Evolutionary conservation across 805 yeast genomes (phyloP).

Genomic region (Danielia oregonensis): DNA sequence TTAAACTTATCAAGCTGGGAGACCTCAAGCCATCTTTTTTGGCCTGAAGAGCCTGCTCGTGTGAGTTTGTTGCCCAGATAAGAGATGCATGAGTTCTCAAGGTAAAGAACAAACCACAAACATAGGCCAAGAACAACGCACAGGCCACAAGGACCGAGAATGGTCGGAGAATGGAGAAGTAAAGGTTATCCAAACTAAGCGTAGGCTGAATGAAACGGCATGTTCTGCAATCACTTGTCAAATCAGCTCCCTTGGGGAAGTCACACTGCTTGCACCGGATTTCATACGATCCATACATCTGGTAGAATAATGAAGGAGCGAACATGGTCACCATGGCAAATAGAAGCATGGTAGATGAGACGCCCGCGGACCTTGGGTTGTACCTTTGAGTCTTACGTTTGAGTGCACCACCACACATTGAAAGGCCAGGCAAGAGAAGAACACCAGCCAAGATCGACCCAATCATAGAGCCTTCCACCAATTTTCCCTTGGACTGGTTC

Average conservation of each 20-base stretch:
- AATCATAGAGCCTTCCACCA: constrained; percentile 94
- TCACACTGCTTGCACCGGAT: constrained; percentile 63
- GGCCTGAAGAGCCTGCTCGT: constrained; percentile 21
- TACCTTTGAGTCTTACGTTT: constrained; percentile 90
- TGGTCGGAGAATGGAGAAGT: constrained; percentile 69
- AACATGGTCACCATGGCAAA: constrained; percentile 89
- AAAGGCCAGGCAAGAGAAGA: constrained; percentile 82
- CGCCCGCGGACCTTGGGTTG: constrained; percentile 96
- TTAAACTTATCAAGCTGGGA: constrained; percentile 37
- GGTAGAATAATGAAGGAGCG: constrained; percentile 87
- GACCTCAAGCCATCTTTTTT: constrained; percentile 30
- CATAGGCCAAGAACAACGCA: constrained; percentile 76
- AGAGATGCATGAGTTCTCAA: constrained; percentile 93
- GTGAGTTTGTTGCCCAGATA: constrained; percentile 73
- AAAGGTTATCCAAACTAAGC: constrained; percentile 64
- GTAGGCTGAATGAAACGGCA: constrained; percentile 81
- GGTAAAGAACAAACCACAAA: constrained; percentile 88
- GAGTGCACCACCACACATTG: constrained; percentile 97
- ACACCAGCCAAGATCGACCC: constrained; percentile 95
- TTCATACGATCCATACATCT: constrained; percentile 84
- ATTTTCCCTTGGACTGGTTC: constrained; percentile 74
- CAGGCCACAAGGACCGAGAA: constrained; percentile 77
- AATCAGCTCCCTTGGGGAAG: constrained; percentile 1
- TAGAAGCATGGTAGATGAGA: constrained; percentile 89
- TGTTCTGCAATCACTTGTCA: constrained; percentile 48